phyloP scores from a whole-genome alignment of 805 yeast species.

The Martiniozyma abietophila region DNA sequence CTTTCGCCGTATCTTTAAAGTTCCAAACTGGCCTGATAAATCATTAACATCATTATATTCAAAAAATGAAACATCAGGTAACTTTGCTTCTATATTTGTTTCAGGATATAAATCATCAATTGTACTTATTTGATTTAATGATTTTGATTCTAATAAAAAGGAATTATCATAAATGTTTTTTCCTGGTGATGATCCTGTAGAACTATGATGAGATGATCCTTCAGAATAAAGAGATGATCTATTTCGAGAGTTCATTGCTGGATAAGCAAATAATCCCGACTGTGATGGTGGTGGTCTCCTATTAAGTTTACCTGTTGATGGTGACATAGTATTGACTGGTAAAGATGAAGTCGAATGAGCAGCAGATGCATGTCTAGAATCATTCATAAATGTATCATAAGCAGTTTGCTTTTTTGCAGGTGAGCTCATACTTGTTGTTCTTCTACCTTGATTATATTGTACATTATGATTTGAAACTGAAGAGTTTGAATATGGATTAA shows the following conservation, averaged over 20 bases:
- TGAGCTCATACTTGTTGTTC: neutral
- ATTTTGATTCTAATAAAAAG: slow-evolving; percentile 3
- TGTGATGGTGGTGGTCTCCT: no score
- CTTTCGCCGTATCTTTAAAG: neutral
- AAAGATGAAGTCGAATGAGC: no score
- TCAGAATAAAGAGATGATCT: no score
- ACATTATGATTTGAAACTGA: no score
- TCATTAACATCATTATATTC: slow-evolving; percentile 10
- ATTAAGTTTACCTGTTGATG: no score
- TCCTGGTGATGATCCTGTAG: neutral
- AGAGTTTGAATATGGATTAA: no score
- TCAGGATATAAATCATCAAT: neutral
- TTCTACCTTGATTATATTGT: neutral
- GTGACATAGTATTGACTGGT: no score
- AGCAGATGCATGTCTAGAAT: no score
- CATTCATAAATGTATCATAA: no score
- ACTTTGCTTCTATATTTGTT: slow-evolving; percentile 7
- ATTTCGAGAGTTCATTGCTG: no score
- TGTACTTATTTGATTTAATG: neutral
- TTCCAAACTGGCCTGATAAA: neutral
- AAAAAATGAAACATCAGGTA: slow-evolving; percentile 18
- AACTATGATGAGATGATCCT: slow-evolving; percentile 2
- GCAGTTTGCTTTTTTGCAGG: no score
- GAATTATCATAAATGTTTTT: slow-evolving; percentile 4
- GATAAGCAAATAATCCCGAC: no score